Conservation (phyloP, 2,329 filamentous ascomycete species). For the Colletotrichum sp. region DNA sequence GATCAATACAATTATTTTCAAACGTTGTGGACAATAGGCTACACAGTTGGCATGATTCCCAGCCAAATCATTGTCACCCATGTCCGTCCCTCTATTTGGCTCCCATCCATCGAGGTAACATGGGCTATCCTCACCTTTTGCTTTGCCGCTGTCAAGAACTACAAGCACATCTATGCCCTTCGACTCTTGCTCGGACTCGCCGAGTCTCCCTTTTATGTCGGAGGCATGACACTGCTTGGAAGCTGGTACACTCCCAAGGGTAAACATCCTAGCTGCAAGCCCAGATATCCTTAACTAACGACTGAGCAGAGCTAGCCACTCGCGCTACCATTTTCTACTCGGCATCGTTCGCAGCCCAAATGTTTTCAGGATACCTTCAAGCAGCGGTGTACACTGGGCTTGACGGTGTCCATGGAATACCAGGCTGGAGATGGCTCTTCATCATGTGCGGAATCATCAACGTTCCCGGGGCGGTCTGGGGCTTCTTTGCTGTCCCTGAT, state of each 20-base stretch:
- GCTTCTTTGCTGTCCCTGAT: neutral
- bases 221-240: neutral
- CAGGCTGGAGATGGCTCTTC: neutral
- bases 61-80: neutral
- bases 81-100: neutral
- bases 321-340: neutral
- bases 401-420: neutral
- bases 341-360: neutral
- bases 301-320: neutral
- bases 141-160: neutral
- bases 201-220: neutral
- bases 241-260: neutral
- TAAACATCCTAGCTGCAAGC: neutral
- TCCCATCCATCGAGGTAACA: neutral
- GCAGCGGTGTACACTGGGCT: neutral
- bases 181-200: neutral
- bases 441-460: neutral
- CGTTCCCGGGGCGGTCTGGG: neutral
- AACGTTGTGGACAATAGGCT: neutral
- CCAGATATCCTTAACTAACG: neutral
- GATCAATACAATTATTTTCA: neutral
- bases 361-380: neutral
- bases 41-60: neutral
- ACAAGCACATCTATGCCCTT: neutral
- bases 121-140: neutral